phyloP scores from a whole-genome alignment of 371 early-diverging fungal genomes.

The Basidiobolus meristosporus region DNA sequence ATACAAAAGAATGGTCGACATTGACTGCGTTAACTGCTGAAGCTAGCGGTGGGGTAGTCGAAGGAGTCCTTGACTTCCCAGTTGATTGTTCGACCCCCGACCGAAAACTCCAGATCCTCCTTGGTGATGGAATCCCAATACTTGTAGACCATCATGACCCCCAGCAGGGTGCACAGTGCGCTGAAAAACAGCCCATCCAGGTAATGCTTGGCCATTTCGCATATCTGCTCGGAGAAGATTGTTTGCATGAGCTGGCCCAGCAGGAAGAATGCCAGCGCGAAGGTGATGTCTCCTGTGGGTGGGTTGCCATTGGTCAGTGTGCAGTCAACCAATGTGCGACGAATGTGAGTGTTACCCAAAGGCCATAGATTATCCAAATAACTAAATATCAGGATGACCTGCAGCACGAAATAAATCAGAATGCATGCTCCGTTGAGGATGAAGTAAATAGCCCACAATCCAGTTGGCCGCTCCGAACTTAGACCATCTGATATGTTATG shows the following conservation, averaged over 20 bases:
- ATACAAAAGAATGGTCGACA: too few species aligned
- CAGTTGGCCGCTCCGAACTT: slow-evolving; percentile 41
- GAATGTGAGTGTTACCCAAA: too few species aligned
- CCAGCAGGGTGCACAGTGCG: slow-evolving; percentile 68
- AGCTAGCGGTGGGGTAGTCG: too few species aligned
- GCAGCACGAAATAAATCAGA: slow-evolving; percentile 68
- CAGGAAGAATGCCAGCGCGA: slow-evolving; percentile 71
- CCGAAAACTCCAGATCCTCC: slow-evolving; percentile 92
- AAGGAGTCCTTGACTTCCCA: slow-evolving; percentile 86
- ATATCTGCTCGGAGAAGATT: slow-evolving; percentile 56
- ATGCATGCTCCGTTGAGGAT: slow-evolving; percentile 67
- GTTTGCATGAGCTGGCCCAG: slow-evolving; percentile 68
- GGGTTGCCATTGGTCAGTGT: too few species aligned
- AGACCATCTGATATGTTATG: slow-evolving; percentile 26
- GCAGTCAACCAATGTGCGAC: too few species aligned
- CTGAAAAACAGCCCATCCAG: slow-evolving; percentile 94
- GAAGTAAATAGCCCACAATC: slow-evolving; percentile 65
- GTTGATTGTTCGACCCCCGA: slow-evolving; percentile 70
- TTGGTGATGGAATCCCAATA: slow-evolving; percentile 97
- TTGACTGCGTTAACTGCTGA: too few species aligned
- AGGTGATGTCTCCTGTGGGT: slow-evolving; percentile 80
- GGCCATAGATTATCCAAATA: slow-evolving; percentile 94
- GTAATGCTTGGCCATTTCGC: slow-evolving; percentile 79
- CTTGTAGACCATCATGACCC: slow-evolving; percentile 98
- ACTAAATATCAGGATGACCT: slow-evolving; percentile 78